Evolutionary conservation across 306 rosid species (phyloP).

Genomic region (Cucurbita pepo): DNA sequence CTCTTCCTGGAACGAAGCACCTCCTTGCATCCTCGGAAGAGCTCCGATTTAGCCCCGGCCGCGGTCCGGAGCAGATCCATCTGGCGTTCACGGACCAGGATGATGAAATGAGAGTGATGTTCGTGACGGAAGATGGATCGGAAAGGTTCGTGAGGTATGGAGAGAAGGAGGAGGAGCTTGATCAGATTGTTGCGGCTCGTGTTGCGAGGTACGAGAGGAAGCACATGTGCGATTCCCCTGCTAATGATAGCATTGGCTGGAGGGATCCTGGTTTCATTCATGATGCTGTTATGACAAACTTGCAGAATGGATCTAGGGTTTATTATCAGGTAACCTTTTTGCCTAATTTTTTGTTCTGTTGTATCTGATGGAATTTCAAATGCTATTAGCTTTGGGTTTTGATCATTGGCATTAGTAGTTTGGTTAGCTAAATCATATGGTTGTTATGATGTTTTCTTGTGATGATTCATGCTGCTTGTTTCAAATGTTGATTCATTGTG

Average conservation of each 20-base stretch:
- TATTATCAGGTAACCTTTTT: constrained; percentile 47
- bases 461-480: neutral
- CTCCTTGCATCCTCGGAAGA: constrained; percentile 30
- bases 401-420: neutral
- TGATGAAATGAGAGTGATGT: constrained; percentile 80
- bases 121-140: constrained; percentile 23
- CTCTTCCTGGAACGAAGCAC: constrained; percentile 43
- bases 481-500: neutral
- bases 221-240: constrained; percentile 81
- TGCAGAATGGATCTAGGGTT: constrained; percentile 46
- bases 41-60: constrained; percentile 22
- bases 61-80: constrained; percentile 74
- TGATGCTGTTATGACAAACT: constrained; percentile 42
- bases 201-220: constrained; percentile 54
- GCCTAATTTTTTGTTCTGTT: neutral
- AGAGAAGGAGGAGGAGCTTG: constrained; percentile 16
- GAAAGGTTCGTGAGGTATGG: constrained; percentile 46
- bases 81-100: constrained; percentile 36
- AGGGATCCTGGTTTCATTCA: constrained; percentile 87
- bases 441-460: neutral
- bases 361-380: neutral
- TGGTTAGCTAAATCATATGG: neutral
- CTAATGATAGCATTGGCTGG: constrained; percentile 58
- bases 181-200: constrained; percentile 26
- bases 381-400: neutral